phyloP scores from a whole-genome alignment of 2,329 filamentous ascomycete species.

The Ascochyta clinopodiicola region DNA sequence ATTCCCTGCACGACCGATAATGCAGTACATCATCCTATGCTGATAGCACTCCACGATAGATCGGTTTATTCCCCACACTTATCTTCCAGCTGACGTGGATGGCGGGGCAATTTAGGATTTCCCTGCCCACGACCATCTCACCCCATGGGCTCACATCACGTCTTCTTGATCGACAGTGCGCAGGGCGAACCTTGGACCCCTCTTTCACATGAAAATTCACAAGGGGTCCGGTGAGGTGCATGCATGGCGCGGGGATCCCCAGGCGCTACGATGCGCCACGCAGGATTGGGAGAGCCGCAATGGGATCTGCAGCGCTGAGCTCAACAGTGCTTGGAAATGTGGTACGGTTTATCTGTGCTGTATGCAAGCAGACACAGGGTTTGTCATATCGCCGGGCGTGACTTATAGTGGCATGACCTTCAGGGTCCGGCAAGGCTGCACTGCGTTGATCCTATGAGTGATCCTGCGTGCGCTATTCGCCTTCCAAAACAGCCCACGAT shows the following conservation, averaged over 20 bases:
- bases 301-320: conserved; percentile 5
- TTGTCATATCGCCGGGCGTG: conserved; percentile 6
- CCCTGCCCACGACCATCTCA: conserved; percentile 3
- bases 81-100: not conserved
- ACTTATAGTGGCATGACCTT: not conserved
- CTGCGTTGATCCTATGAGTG: not conserved
- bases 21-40: not conserved
- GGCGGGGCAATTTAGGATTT: conserved; percentile 3
- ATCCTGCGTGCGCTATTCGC: not conserved
- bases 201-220: conserved; percentile 15
- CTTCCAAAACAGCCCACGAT: not conserved
- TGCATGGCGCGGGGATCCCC: not conserved
- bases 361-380: not conserved
- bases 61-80: conserved; percentile 1
- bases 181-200: conserved; percentile 8
- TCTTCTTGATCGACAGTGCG: conserved; percentile 10
- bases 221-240: not conserved
- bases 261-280: conserved; percentile 1
- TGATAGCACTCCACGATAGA: not conserved
- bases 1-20: not conserved
- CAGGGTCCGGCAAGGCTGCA: not conserved
- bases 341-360: not conserved
- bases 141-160: conserved; percentile 13
- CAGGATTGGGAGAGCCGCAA: conserved; percentile 17
- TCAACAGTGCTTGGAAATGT: not conserved